Evolutionary conservation across 139 green algal genomes (phyloP).

Genomic region (Picochlorum sp.): DNA sequence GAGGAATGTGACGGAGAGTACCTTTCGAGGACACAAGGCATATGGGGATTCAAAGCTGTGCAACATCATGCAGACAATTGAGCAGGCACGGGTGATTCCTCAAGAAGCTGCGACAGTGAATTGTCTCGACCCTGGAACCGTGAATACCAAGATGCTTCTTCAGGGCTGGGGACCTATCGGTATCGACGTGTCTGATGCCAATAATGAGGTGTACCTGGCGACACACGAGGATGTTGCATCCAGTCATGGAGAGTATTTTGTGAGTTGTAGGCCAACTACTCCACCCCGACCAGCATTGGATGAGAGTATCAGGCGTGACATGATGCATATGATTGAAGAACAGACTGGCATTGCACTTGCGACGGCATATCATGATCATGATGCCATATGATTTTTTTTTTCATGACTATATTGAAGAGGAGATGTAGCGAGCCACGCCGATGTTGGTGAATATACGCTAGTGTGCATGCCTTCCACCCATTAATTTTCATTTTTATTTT

Average conservation of each 20-base stretch:
- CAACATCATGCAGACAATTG: slow-evolving; percentile 40
- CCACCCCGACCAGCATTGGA: not conserved
- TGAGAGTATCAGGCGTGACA: too few relatives aligned
- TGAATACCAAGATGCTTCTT: slow-evolving; percentile 70
- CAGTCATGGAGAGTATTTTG: slow-evolving; percentile 45
- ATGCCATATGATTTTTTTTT: too few relatives aligned
- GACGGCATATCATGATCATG: too few relatives aligned
- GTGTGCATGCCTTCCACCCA: too few relatives aligned
- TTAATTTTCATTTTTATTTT: too few relatives aligned
- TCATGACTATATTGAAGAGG: too few relatives aligned
- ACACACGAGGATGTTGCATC: slow-evolving; percentile 18
- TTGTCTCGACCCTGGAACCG: slow-evolving; percentile 47
- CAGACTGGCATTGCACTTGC: too few relatives aligned
- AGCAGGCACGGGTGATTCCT: slow-evolving; percentile 34
- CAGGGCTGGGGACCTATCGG: slow-evolving; percentile 55
- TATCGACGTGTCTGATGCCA: slow-evolving; percentile 39
- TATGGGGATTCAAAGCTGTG: slow-evolving; percentile 59
- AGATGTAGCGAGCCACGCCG: too few relatives aligned
- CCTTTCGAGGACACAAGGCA: slow-evolving; percentile 30
- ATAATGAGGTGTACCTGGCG: slow-evolving; percentile 40
- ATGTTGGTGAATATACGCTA: too few relatives aligned
- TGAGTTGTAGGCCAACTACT: slow-evolving; percentile 7
- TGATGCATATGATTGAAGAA: too few relatives aligned
- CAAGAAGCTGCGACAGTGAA: not conserved
- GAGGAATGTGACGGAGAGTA: slow-evolving; percentile 42